These are phyloP conservation scores for Polytrichum formosum DNA, from an alignment of 225 moss, liverwort and hornwort genomes.

Conservation along the genomic window DNA sequence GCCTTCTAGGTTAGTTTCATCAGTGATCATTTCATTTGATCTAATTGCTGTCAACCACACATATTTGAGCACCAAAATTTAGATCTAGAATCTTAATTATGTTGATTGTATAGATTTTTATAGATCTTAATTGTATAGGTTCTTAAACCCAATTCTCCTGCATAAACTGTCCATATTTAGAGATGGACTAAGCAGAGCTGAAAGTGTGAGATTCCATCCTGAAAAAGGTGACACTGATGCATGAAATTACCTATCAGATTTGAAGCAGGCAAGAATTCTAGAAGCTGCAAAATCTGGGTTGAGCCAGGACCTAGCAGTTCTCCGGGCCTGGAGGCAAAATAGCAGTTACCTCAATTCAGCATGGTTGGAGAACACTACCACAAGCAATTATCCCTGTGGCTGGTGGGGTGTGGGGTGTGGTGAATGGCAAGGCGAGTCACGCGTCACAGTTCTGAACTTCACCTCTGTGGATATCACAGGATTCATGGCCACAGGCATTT, in stretches of 20 bases:
- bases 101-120: not conserved
- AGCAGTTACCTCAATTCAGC: slow-evolving; percentile 15
- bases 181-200: not conserved
- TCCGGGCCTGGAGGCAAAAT: slow-evolving; percentile 33
- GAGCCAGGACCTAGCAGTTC: slow-evolving; percentile 31
- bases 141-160: too few relatives aligned
- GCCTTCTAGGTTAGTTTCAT: not conserved
- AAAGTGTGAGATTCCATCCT: not conserved
- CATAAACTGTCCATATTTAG: too few relatives aligned
- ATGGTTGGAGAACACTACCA: slow-evolving; percentile 18
- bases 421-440: slow-evolving; percentile 20
- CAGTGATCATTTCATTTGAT: not conserved
- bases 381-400: slow-evolving; percentile 24
- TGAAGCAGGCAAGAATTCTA: slow-evolving; percentile 12
- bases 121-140: too few relatives aligned
- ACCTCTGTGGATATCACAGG: slow-evolving; percentile 23
- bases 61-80: not conserved
- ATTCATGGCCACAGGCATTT: slow-evolving; percentile 16
- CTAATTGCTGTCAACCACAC: not conserved
- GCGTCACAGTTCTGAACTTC: slow-evolving; percentile 33
- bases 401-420: slow-evolving; percentile 35
- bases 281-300: slow-evolving; percentile 23
- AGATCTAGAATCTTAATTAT: not conserved
- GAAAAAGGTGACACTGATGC: not conserved
- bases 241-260: slow-evolving; percentile 21